Conservation (phyloP, 305 asterid genomes). For the Plantago rigida region DNA sequence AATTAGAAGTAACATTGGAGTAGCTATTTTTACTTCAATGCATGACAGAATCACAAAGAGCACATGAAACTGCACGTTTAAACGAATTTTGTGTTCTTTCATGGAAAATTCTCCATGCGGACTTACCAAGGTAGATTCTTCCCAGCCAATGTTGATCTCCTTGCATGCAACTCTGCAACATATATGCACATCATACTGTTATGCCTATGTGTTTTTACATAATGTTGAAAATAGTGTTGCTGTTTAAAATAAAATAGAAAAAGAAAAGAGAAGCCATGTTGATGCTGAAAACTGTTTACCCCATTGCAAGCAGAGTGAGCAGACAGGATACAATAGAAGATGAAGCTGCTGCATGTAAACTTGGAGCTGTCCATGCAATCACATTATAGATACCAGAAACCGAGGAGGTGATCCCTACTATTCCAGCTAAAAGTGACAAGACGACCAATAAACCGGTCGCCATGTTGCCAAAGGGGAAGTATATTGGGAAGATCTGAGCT, state of each 20-base stretch:
- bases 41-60: background rate
- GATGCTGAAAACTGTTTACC: slow-evolving; percentile 36
- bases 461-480: slow-evolving; percentile 72
- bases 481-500: slow-evolving; percentile 65
- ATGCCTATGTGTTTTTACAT: background rate
- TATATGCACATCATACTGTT: background rate
- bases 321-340: slow-evolving; percentile 61
- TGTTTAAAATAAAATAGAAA: background rate
- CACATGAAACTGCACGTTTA: background rate
- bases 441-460: slow-evolving; percentile 76
- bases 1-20: background rate
- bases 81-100: background rate
- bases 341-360: slow-evolving; percentile 64
- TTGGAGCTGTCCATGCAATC: slow-evolving; percentile 47
- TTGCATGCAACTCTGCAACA: slow-evolving; percentile 75
- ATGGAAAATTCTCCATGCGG: background rate
- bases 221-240: background rate
- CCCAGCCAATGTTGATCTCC: slow-evolving; percentile 77
- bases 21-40: background rate
- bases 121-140: slow-evolving; percentile 58
- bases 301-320: slow-evolving; percentile 84
- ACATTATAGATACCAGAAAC: slow-evolving; percentile 48
- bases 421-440: slow-evolving; percentile 71
- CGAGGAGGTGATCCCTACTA: slow-evolving; percentile 74
- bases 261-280: background rate